Base-by-base conservation (phyloP, 192 early-diverging fungal species). In the Linderina pennispora region DNA sequence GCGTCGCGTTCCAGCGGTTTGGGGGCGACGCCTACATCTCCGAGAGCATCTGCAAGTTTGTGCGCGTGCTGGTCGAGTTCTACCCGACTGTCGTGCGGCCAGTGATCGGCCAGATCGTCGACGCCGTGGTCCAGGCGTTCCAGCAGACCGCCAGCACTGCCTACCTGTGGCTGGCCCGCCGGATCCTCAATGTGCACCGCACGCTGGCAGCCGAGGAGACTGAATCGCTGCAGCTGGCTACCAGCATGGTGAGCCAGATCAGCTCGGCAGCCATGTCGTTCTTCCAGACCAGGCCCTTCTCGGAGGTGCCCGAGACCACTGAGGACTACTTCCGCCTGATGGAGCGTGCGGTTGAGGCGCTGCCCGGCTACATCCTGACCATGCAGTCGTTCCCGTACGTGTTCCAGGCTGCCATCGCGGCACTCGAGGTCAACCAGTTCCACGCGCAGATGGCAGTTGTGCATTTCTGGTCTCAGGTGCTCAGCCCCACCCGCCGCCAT, bases 121-220 rank as follows among this genome's bases (percentile, higher is more conserved):
- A 85, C 16, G 62, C 75, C 9, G 44, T 89, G 3, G 81, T 86
- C 14, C 57, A 42, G 39, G 73, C 74, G n/a, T 96, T 88, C 67
- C 74, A 80, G 42, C 69, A 75, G 42, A 84, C 83, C 4, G 75
- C 78, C 1, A 24, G 79, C 18, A 61, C 84, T 24, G 79, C 77
- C 25, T 89, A 91, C 49, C 62, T 98, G 39, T 98, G 94, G 94
- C 78, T 87, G 2, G 74, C 82, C 19, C 60, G 62, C 4, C 76
- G 83, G 37, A 75, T 80, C 51, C 75, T 93, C 13, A 57, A 77
- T 10, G 77, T 80, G 33, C 81, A 83, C 80, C 78, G 53, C 13
- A 61, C 51, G 15, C 78, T 81, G 49, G 79, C 77, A 8, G 32
- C 36, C 23, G 58, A 62, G 4, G 55, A 65, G 21, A 36, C 62